phyloP scores from a whole-genome alignment of 2,329 filamentous ascomycete species.

The Canariomyces notabilis region DNA sequence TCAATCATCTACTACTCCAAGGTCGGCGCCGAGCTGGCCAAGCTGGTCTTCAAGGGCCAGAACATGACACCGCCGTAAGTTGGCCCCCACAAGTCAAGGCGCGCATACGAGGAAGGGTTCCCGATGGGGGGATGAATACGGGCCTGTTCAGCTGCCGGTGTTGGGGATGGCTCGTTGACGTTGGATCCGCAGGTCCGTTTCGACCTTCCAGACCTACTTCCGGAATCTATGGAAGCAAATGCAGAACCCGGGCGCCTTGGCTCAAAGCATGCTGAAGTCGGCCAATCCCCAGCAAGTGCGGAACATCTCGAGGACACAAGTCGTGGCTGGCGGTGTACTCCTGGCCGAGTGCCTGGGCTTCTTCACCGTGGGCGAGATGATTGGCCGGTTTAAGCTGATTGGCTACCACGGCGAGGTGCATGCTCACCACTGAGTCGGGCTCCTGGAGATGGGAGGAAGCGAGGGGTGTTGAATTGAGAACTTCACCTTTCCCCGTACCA shows the following conservation, averaged over 20 bases:
- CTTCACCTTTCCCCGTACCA: neutral
- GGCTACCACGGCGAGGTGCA: slow-evolving; percentile 74
- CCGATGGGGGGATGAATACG: too few species aligned
- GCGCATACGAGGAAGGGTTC: neutral
- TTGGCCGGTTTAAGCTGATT: slow-evolving; percentile 90
- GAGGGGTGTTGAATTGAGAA: slow-evolving; percentile 3
- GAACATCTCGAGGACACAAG: slow-evolving; percentile 65
- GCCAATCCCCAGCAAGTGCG: slow-evolving; percentile 54
- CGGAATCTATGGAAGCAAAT: slow-evolving; percentile 66
- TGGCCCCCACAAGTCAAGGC: neutral
- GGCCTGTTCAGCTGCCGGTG: too few species aligned
- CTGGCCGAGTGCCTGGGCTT: slow-evolving; percentile 86
- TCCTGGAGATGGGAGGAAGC: neutral
- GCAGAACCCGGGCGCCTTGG: slow-evolving; percentile 60
- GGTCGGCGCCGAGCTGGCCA: slow-evolving; percentile 81
- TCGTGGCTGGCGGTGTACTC: slow-evolving; percentile 70
- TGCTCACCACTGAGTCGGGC: slow-evolving; percentile 50
- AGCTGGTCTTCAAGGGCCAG: slow-evolving; percentile 80
- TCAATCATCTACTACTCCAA: slow-evolving; percentile 86
- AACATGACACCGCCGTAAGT: slow-evolving; percentile 95
- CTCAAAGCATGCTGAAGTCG: slow-evolving; percentile 54
- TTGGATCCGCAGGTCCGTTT: slow-evolving; percentile 53
- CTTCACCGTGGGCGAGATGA: slow-evolving; percentile 96
- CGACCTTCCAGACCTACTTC: slow-evolving; percentile 83
- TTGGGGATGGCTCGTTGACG: too few species aligned